phyloP scores from a whole-genome alignment of 2,329 filamentous ascomycete genomes.

The Coniosporium tulheliwenetii region DNA sequence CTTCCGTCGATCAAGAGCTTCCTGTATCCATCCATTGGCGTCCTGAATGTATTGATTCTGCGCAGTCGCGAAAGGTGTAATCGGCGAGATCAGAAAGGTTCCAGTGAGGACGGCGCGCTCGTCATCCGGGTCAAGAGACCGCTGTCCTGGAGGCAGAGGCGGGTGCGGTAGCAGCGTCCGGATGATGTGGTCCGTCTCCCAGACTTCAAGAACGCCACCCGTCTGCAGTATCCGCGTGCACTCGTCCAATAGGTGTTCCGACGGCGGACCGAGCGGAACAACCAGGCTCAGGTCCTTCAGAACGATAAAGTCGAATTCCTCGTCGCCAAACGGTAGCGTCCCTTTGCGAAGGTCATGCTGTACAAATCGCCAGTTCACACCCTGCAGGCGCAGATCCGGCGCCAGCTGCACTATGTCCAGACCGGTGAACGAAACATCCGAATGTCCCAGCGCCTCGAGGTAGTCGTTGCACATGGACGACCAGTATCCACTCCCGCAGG shows the following conservation, averaged over 20 bases:
- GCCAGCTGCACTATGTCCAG: constrained; percentile 66
- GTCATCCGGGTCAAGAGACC: constrained; percentile 35
- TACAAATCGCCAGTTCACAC: constrained; percentile 78
- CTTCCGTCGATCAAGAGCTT: constrained; percentile 56
- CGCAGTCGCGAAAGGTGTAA: constrained; percentile 66
- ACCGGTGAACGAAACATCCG: constrained; percentile 62
- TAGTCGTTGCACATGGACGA: constrained; percentile 74
- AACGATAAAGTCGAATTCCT: constrained; percentile 77
- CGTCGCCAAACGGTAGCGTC: constrained; percentile 64
- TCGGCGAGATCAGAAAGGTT: constrained; percentile 68
- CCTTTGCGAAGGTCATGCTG: constrained; percentile 67
- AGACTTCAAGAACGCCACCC: constrained; percentile 70
- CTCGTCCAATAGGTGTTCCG: constrained; percentile 49
- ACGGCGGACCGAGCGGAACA: constrained; percentile 39
- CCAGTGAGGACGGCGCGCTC: constrained; percentile 52
- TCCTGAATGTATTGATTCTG: constrained; percentile 71
- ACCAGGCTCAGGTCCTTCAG: constrained; percentile 67
- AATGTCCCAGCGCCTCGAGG: constrained; percentile 52
- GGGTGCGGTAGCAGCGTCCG: constrained; percentile 71
- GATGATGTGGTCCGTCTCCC: constrained; percentile 76
- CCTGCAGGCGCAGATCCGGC: constrained; percentile 47
- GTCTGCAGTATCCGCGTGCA: constrained; percentile 61
- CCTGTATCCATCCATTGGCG: constrained; percentile 69
- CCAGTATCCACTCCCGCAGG: constrained; percentile 82
- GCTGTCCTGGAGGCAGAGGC: constrained; percentile 39